A percentile compares a stretch with the other conserved stretches of the same genome.
These are phyloP conservation scores for Myxozyma geophila DNA, from an alignment of 805 yeast species.

Conservation along the genomic window DNA sequence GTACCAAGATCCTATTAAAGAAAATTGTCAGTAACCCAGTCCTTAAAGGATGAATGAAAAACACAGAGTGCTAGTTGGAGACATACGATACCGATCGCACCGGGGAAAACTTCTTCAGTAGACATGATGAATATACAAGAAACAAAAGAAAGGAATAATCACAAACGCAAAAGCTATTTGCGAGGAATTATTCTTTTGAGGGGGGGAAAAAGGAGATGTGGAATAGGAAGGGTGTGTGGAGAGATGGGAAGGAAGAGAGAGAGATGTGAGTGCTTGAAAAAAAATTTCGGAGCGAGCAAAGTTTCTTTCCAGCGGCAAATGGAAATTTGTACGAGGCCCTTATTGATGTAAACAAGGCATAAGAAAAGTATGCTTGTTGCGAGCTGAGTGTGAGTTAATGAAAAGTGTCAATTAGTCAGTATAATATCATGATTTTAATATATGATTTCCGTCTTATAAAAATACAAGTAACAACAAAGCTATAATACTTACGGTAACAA, in stretches of 20 bases:
- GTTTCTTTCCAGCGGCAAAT: constrained; percentile 3
- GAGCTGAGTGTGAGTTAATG: background rate
- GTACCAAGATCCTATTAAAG: constrained; percentile 39
- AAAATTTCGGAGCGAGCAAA: constrained; percentile 1
- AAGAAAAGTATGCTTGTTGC: background rate
- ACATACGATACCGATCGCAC: constrained; percentile 93
- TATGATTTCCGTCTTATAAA: too few species aligned
- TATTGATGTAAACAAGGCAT: too few species aligned
- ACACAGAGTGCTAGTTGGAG: too few species aligned
- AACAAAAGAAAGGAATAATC: constrained; percentile 7
- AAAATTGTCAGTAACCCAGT: background rate
- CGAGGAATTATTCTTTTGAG: background rate
- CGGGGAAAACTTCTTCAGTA: constrained; percentile 96
- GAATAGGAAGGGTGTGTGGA: background rate
- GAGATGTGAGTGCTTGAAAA: background rate
- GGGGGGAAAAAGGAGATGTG: background rate
- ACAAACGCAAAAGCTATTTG: constrained; percentile 1
- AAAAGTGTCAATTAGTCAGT: too few species aligned
- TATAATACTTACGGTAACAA: too few species aligned
- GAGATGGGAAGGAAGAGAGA: background rate
- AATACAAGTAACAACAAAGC: too few species aligned
- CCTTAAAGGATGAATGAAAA: background rate
- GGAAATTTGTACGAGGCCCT: background rate
- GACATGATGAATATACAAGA: constrained; percentile 20
- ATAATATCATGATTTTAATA: too few species aligned